Evolutionary conservation across 1,284 basidiomycete genomes (phyloP), one percentile per base, ranked within the genome.

Genomic region (Sporisorium sorghi): DNA sequence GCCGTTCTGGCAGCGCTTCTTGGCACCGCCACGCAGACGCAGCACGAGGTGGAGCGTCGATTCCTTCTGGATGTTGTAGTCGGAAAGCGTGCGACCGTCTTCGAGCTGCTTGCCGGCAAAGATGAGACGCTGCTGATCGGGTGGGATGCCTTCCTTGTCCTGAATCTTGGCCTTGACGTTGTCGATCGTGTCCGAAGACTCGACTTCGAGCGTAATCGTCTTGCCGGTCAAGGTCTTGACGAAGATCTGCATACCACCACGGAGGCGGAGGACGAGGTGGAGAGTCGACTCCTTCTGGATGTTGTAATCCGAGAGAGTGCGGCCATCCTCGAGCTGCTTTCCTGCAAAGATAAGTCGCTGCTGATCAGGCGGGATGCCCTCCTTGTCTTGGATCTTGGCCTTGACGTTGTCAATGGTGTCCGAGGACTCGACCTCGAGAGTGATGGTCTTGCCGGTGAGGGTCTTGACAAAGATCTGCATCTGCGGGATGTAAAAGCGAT

Each of bases 361-460:
- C 76, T 86, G 86, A 59, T 86, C 85, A 33, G 86, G 86, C 21
- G 85, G 85, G 54, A 83, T 85, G 54, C 83, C 83, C 46, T 84
- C 83, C 64, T 83, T 82, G 66, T 83, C 82, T 53, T 83, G 81
- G 58, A 85, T 44, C 85, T 82, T 82, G 57, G 73, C 78, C 69
- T 82, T 81, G 63, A 82, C 76, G 89, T 96, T 96, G 89, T 97
- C 94, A 87, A 97, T 95, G 76, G 94, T 95, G 88, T 96, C 93
- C 69, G 92, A 67, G 87, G 89, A 85, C 87, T 96, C 93, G 79
- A 96, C 94, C 90, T 93, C 86, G 89, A 93, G 63, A 83, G 94
- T 96, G 89, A 97, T 96, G 79, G 94, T 97, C 89, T 97, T 98
- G 86, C 96, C 95, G 88, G 95, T 97, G 78, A 98, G 72, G 30